Percentiles rank a stretch among this genome's conserved stretches.
Evolutionary conservation across 2,329 filamentous ascomycete genomes (phyloP).

Genomic region (Dothiorella sarmentorum): DNA sequence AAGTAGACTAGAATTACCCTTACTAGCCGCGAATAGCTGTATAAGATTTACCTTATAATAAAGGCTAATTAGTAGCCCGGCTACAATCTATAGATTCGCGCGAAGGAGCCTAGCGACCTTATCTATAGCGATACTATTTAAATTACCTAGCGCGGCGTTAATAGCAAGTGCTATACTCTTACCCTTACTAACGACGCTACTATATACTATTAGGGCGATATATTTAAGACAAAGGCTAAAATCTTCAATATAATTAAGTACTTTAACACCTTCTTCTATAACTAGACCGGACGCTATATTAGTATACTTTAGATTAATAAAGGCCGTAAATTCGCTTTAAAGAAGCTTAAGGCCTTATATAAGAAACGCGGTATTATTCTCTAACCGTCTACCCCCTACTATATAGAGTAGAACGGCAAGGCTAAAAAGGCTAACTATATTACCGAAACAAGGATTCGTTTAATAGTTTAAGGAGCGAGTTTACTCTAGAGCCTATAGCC

Average conservation of each 20-base stretch:
- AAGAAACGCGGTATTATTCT: neutral
- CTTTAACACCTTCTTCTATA: neutral
- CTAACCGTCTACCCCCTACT: neutral
- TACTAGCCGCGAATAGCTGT: neutral
- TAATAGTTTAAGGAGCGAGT: neutral
- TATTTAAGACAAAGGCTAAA: too few relatives aligned
- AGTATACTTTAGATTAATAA: too few relatives aligned
- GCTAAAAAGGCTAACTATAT: neutral
- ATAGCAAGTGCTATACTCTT: neutral
- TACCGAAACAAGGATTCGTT: neutral
- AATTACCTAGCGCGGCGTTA: neutral
- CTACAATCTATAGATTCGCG: neutral
- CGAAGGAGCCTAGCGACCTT: neutral
- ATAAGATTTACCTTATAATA: neutral
- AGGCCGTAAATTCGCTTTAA: neutral
- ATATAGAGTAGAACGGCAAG: neutral
- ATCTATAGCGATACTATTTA: neutral
- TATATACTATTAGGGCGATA: neutral
- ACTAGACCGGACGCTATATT: neutral
- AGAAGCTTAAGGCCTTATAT: neutral
- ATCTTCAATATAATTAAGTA: neutral
- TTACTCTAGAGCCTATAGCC: neutral
- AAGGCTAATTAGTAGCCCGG: neutral
- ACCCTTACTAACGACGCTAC: neutral
- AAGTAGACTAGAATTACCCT: neutral